These are phyloP conservation scores for Globisporangium takayamanum DNA, from an alignment of 352 stramenopile genomes.

Conservation along the genomic window DNA sequence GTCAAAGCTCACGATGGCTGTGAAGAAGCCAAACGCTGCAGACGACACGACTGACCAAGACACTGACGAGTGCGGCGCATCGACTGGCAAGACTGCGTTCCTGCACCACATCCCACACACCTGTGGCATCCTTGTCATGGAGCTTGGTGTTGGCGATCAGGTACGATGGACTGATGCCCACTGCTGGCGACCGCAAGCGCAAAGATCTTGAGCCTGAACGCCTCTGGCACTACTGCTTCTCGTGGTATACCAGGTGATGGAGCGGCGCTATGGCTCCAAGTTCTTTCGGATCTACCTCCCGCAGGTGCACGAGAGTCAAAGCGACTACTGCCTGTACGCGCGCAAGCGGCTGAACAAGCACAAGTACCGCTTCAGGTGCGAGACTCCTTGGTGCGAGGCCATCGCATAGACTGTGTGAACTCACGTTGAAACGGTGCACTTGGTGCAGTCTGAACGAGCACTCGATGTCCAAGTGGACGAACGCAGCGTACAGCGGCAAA, in stretches of 20 bases:
- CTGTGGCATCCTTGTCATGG: slow-evolving; percentile 66
- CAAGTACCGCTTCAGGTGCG: slow-evolving; percentile 74
- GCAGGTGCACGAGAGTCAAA: slow-evolving; percentile 63
- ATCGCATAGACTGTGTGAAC: background rate
- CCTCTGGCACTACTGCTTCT: background rate
- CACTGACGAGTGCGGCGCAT: slow-evolving; percentile 24
- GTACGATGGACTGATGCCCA: slow-evolving; percentile 6
- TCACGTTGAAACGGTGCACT: background rate
- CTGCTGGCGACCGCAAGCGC: background rate
- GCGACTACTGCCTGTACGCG: slow-evolving; percentile 72
- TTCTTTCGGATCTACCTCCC: slow-evolving; percentile 75
- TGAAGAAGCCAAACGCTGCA: slow-evolving; percentile 18
- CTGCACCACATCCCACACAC: slow-evolving; percentile 49
- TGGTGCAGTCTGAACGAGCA: slow-evolving; percentile 19
- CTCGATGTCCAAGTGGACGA: slow-evolving; percentile 55
- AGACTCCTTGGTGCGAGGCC: background rate
- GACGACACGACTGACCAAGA: slow-evolving; percentile 14
- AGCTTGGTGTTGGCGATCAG: slow-evolving; percentile 36
- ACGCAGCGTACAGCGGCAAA: slow-evolving; percentile 56
- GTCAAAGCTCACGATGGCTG: slow-evolving; percentile 13
- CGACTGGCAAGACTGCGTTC: slow-evolving; percentile 44
- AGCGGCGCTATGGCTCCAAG: slow-evolving; percentile 57
- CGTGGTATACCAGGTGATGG: slow-evolving; percentile 13
- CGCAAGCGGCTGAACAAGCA: slow-evolving; percentile 63
- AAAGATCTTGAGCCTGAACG: background rate